Percentiles rank a stretch among this genome's conserved stretches.
phyloP scores from a whole-genome alignment of 2,329 filamentous ascomycete species.

The Fusarium sp. region DNA sequence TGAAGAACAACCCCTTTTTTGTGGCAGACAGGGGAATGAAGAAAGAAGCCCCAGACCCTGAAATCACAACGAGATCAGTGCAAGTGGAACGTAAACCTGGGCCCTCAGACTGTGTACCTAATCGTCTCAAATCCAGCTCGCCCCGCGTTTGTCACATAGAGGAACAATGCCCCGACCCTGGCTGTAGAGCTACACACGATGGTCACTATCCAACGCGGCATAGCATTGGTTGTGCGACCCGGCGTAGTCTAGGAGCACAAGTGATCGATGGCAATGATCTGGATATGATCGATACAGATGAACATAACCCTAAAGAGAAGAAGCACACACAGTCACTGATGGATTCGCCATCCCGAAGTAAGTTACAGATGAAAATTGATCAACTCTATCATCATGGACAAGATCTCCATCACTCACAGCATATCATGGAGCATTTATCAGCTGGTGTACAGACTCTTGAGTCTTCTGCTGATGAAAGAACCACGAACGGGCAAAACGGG shows the following conservation, averaged over 20 bases:
- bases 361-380: conserved; percentile 42
- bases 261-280: not conserved
- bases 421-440: conserved; percentile 49
- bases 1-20: conserved; percentile 48
- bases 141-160: conserved; percentile 11
- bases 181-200: conserved; percentile 41
- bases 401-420: conserved; percentile 47
- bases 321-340: not conserved
- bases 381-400: conserved; percentile 47
- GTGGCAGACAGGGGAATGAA: conserved; percentile 43
- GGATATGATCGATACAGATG: conserved; percentile 10
- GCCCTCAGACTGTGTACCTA: conserved; percentile 46
- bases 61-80: conserved; percentile 30
- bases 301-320: conserved; percentile 3
- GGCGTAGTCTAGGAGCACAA: conserved; percentile 8
- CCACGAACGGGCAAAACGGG: conserved; percentile 1
- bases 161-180: conserved; percentile 42
- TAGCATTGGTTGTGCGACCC: conserved; percentile 45
- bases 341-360: conserved; percentile 7
- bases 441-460: conserved; percentile 25
- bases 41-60: conserved; percentile 31
- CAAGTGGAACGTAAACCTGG: conserved; percentile 30
- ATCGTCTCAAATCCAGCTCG: conserved; percentile 20
- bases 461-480: not conserved
- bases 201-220: conserved; percentile 46